Conservation (phyloP, 2,329 filamentous ascomycete genomes). For the Aspergillus ochraceus region DNA sequence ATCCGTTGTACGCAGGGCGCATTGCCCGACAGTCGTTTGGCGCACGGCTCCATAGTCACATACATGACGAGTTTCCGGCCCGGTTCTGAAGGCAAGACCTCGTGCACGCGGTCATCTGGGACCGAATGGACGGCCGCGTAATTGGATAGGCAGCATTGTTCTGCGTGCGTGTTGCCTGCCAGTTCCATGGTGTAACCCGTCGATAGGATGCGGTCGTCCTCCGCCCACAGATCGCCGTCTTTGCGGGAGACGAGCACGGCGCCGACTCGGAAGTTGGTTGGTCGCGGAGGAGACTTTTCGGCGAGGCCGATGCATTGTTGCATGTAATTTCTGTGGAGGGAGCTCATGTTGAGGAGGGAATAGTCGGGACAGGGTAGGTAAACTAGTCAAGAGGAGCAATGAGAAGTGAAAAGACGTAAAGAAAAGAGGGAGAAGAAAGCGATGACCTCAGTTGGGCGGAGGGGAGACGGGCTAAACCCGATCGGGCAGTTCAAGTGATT, state of each 20-base stretch:
- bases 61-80: constrained; percentile 65
- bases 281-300: constrained; percentile 75
- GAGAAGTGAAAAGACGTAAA: neutral
- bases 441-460: neutral
- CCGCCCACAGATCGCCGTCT: constrained; percentile 24
- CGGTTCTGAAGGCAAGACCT: constrained; percentile 42
- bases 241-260: constrained; percentile 68
- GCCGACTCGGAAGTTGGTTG: constrained; percentile 91
- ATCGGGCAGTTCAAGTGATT: constrained; percentile 27
- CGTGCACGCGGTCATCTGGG: constrained; percentile 34
- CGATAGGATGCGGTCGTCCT: constrained; percentile 60
- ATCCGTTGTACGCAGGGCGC: constrained; percentile 71
- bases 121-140: constrained; percentile 38
- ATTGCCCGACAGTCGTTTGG: constrained; percentile 48
- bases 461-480: constrained; percentile 13
- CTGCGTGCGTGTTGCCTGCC: constrained; percentile 90
- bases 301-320: constrained; percentile 73
- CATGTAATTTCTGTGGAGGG: constrained; percentile 57
- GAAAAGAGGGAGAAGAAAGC: neutral
- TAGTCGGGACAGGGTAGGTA: neutral
- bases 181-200: constrained; percentile 91
- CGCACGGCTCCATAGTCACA: constrained; percentile 75
- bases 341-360: constrained; percentile 8
- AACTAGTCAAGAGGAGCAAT: neutral
- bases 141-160: constrained; percentile 88